Percentiles rank a stretch among this genome's conserved stretches.
Conservation (phyloP, 2,329 filamentous ascomycete genomes). For the Cordyceps javanica region DNA sequence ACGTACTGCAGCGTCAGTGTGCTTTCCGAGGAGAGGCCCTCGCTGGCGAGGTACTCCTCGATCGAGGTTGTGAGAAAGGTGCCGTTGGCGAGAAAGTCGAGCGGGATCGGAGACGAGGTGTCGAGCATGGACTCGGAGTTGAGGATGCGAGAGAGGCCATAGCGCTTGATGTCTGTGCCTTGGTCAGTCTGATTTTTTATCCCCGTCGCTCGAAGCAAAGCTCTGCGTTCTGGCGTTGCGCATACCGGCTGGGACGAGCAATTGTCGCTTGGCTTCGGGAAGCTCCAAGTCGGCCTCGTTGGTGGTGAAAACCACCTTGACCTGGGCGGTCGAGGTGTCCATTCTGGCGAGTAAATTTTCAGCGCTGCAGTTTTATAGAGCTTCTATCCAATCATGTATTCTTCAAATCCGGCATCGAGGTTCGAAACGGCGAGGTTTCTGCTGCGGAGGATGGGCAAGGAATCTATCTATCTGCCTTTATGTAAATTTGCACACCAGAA, state of each 20-base stretch:
- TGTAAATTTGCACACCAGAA: background rate
- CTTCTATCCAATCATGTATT: background rate
- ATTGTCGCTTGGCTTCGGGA: slow-evolving; percentile 54
- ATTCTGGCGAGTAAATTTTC: slow-evolving; percentile 19
- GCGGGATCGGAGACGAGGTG: slow-evolving; percentile 61
- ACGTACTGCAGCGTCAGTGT: slow-evolving; percentile 90
- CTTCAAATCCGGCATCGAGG: background rate
- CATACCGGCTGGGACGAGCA: slow-evolving; percentile 56
- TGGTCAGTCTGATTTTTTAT: background rate
- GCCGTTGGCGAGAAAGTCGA: slow-evolving; percentile 95
- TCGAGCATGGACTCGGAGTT: slow-evolving; percentile 68
- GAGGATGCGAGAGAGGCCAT: slow-evolving; percentile 63
- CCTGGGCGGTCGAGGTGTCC: slow-evolving; percentile 42
- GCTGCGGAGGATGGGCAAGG: background rate
- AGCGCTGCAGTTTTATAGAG: background rate
- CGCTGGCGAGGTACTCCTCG: slow-evolving; percentile 79
- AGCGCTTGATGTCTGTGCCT: slow-evolving; percentile 57
- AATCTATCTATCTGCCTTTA: background rate
- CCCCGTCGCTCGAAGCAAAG: background rate
- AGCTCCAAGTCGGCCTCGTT: slow-evolving; percentile 56
- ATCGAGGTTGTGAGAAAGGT: slow-evolving; percentile 83
- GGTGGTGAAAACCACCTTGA: slow-evolving; percentile 64
- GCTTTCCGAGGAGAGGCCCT: slow-evolving; percentile 84
- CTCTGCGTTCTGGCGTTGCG: background rate
- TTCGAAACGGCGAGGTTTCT: background rate